Conservation (phyloP, 805 yeast species). For the Ogataea ramenticola region DNA sequence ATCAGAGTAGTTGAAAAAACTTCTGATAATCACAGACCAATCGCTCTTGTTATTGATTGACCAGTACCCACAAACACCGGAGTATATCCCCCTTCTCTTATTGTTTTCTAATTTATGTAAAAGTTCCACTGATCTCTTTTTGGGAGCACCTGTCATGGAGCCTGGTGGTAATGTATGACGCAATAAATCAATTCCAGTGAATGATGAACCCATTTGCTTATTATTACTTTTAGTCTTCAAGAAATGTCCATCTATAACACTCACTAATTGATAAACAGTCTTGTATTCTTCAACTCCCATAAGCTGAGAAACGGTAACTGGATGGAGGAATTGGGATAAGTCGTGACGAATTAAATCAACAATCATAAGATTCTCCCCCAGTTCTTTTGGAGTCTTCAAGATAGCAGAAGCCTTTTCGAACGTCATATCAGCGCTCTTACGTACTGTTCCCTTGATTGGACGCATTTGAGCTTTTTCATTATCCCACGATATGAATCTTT, state of each 20-base stretch:
- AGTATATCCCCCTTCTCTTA: constrained; percentile 73
- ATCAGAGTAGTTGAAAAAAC: constrained; percentile 58
- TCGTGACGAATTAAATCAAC: constrained; percentile 94
- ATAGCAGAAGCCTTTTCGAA: constrained; percentile 53
- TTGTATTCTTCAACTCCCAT: constrained; percentile 92
- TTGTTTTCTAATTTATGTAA: constrained; percentile 52
- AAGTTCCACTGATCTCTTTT: constrained; percentile 82
- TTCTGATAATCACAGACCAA: constrained; percentile 93
- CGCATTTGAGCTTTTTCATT: constrained; percentile 61
- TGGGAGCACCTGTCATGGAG: constrained; percentile 99
- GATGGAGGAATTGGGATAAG: constrained; percentile 54
- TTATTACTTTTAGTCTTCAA: constrained; percentile 8
- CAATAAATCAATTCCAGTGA: constrained; percentile 72
- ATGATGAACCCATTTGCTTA: too few relatives aligned
- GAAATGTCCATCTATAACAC: constrained; percentile 71
- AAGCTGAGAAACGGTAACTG: constrained; percentile 66
- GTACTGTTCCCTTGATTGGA: constrained; percentile 95
- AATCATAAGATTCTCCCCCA: constrained; percentile 95
- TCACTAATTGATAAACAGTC: constrained; percentile 86
- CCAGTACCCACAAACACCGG: constrained; percentile 97
- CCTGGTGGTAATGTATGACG: constrained; percentile 89
- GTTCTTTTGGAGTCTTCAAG: constrained; percentile 80
- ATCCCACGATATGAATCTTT: constrained; percentile 81
- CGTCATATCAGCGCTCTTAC: constrained; percentile 48
- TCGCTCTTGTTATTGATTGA: constrained; percentile 80